phyloP scores from a whole-genome alignment of 2,329 filamentous ascomycete species.

The Seiridium cupressi region DNA sequence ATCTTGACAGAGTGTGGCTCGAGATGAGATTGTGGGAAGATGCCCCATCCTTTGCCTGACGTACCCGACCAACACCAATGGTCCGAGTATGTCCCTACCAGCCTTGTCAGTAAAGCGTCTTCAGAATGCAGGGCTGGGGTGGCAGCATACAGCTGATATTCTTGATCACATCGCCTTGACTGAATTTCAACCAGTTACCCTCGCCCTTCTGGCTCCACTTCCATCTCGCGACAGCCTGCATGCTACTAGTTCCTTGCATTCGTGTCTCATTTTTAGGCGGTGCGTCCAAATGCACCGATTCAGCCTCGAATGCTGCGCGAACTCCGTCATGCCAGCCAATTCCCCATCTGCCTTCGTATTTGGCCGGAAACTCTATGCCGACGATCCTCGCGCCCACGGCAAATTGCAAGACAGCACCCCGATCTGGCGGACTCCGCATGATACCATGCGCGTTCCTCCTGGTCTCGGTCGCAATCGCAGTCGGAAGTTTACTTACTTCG shows the following conservation, averaged over 20 bases:
- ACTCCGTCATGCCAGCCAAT: conserved; percentile 55
- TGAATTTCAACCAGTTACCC: conserved; percentile 56
- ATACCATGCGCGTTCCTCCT: conserved; percentile 44
- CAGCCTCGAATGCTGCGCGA: conserved; percentile 47
- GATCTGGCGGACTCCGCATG: conserved; percentile 42
- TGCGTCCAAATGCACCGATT: conserved; percentile 45
- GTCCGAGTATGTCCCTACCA: conserved; percentile 26
- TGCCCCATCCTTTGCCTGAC: conserved; percentile 27
- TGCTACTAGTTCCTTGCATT: conserved; percentile 42
- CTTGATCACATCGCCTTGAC: conserved; percentile 64
- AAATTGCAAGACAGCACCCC: conserved; percentile 43
- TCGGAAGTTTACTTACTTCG: conserved; percentile 41
- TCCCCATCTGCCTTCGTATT: conserved; percentile 55
- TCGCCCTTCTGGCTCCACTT: conserved; percentile 48
- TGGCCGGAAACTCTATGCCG: conserved; percentile 49
- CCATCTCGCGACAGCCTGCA: conserved; percentile 51
- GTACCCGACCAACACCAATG: conserved; percentile 33
- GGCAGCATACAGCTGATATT: conserved; percentile 46
- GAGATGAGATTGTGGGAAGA: conserved; percentile 31
- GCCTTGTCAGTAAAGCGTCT: neutral
- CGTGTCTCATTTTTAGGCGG: conserved; percentile 45
- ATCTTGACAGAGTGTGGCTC: conserved; percentile 25
- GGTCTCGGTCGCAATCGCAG: conserved; percentile 43
- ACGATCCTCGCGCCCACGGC: conserved; percentile 47
- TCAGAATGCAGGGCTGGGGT: neutral